Base-by-base conservation (phyloP, 1,139 yeast genomes). In the Taphrina flavorubra region DNA sequence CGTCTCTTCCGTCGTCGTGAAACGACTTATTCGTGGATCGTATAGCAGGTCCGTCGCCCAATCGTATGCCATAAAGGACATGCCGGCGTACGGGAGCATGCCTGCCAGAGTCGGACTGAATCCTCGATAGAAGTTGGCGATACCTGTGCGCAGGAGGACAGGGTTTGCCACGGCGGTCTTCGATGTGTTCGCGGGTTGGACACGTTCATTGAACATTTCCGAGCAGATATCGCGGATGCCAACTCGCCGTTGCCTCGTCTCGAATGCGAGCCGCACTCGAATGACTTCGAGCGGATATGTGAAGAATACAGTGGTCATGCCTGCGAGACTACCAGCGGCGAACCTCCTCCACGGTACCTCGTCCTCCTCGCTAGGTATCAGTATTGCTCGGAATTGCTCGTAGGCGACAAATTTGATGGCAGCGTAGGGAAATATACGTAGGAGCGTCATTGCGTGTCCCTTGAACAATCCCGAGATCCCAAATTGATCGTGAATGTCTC, bases 11-110 rank as follows among this genome's bases (percentile, higher is more conserved):
- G 64, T 34, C 62, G 46, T 58, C 2, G 62, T 58, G 14, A 40
- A 16, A 18, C 36, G 31, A 49, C 69, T 57, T 39, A 60, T 53
- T 5, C 61, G 42, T 51, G 69, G 25, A 90, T 89, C 0, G 96
- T 86, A 73, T 76, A 94, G 85, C 1, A 92, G 77, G 78, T 94
- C 99, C 78, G 92, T 98, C 71, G 92, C 82, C 70, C 87, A 78
- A 78, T 94, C 99, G 78, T 94, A 98, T 2, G 97, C 90, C 79
- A 92, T 90, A 76, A 94, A 94, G 0, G 97, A 90, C 1, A 92
- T 97, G 11, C 99, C 99, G 0, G 99, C 99, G 77, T 94, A 94
- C 0, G 99, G 99, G 20, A 94, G 83, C 97, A 94, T 92, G 16
- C 99, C 99, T 53, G 92, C 77, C 51, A 94, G 87, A 0, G 99